Percentiles rank a stretch among this genome's conserved stretches.
phyloP scores from a whole-genome alignment of 352 stramenopile genomes.

The Globisporangium okanoganense region DNA sequence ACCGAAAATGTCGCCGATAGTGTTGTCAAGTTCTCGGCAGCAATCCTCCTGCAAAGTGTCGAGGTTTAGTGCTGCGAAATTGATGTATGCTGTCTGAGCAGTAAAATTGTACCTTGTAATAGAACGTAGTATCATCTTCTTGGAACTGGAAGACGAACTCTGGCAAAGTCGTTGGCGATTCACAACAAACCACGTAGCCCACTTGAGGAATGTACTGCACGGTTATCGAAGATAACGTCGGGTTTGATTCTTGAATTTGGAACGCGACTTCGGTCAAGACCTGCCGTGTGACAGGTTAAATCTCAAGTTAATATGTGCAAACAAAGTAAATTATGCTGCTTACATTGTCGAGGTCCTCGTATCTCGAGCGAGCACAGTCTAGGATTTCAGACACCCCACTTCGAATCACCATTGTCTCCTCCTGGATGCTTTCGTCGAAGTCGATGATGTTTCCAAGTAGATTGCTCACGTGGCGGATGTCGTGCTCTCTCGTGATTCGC shows the following conservation, averaged over 20 bases:
- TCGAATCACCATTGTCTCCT: constrained; percentile 60
- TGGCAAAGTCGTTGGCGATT: constrained; percentile 55
- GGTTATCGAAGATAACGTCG: constrained; percentile 66
- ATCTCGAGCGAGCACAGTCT: constrained; percentile 60
- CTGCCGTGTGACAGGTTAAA: constrained; percentile 21
- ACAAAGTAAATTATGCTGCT: not conserved
- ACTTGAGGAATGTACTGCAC: constrained; percentile 87
- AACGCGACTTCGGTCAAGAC: constrained; percentile 80
- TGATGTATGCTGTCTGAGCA: too few species aligned
- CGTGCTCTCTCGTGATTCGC: constrained; percentile 29
- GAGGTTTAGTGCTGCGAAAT: not conserved
- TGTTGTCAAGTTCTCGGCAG: constrained; percentile 75
- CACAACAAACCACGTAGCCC: constrained; percentile 81
- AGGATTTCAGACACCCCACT: constrained; percentile 68
- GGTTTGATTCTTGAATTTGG: constrained; percentile 74
- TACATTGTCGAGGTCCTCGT: constrained; percentile 84
- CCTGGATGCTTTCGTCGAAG: constrained; percentile 70
- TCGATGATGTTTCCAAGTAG: constrained; percentile 83
- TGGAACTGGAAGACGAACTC: constrained; percentile 88
- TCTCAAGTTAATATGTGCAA: not conserved
- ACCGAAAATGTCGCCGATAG: constrained; percentile 84
- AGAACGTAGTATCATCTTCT: constrained; percentile 83
- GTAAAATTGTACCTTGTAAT: constrained; percentile 65
- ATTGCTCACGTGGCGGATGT: constrained; percentile 60
- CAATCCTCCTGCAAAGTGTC: constrained; percentile 45